phyloP scores from a whole-genome alignment of 768 basidiomycete genomes.

The Mycena filopes region DNA sequence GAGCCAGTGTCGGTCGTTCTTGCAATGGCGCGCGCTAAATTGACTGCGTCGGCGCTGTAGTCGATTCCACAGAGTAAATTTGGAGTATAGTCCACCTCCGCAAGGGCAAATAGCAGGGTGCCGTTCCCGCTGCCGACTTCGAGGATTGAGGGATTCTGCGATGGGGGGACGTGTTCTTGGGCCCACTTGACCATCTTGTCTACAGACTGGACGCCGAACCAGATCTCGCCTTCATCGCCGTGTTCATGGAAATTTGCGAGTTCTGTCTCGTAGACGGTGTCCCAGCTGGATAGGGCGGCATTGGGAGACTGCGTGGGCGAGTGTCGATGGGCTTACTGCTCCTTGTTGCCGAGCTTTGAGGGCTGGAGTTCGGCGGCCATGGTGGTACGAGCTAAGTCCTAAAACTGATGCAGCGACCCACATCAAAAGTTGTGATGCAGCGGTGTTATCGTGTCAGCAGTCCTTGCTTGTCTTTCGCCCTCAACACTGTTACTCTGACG shows the following conservation, averaged over 20 bases:
- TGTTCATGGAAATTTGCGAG: slow-evolving; percentile 78
- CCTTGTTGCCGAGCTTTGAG: slow-evolving; percentile 82
- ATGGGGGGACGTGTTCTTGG: slow-evolving; percentile 61
- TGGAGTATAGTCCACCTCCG: slow-evolving; percentile 71
- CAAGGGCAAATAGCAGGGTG: slow-evolving; percentile 75
- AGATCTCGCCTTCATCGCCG: slow-evolving; percentile 88
- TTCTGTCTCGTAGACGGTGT: slow-evolving; percentile 77
- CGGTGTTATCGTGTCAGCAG: slow-evolving; percentile 18
- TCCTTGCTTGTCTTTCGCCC: neutral
- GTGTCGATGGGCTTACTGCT: slow-evolving; percentile 63
- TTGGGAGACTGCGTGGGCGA: neutral
- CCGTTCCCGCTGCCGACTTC: slow-evolving; percentile 89
- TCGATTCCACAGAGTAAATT: slow-evolving; percentile 72
- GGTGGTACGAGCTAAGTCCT: slow-evolving; percentile 28
- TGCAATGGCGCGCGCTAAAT: slow-evolving; percentile 70
- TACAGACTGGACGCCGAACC: slow-evolving; percentile 84
- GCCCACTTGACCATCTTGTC: slow-evolving; percentile 87
- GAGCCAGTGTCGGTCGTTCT: slow-evolving; percentile 46
- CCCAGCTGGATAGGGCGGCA: slow-evolving; percentile 67
- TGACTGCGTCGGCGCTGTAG: slow-evolving; percentile 79
- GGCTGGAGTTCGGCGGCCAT: slow-evolving; percentile 54
- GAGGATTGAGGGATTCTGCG: slow-evolving; percentile 61
- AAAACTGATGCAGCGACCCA: slow-evolving; percentile 28
- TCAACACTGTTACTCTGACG: slow-evolving; percentile 24
- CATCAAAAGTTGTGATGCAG: neutral